Evolutionary conservation across 2,329 filamentous ascomycete species (phyloP).

Genomic region (Tolypocladium amazonense): DNA sequence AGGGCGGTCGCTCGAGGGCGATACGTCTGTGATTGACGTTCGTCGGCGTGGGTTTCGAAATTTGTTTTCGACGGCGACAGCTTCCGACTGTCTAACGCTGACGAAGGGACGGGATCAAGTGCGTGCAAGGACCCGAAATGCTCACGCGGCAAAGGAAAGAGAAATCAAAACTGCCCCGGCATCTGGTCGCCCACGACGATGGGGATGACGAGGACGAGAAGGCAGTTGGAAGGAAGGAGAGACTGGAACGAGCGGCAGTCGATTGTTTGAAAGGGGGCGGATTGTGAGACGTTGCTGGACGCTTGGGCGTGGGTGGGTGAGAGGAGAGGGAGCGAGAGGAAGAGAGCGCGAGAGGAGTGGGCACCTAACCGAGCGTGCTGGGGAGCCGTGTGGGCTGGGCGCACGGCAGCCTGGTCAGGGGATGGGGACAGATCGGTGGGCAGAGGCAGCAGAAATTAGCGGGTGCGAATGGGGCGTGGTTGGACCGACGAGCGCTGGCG

Average conservation of each 20-base stretch:
- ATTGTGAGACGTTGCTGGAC: constrained; percentile 12
- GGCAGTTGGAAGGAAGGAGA: constrained; percentile 21
- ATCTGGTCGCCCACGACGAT: not conserved
- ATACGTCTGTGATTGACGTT: not conserved
- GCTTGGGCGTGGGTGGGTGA: constrained; percentile 7
- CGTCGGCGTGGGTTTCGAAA: not conserved
- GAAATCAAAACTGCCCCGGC: not conserved
- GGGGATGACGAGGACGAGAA: constrained; percentile 2
- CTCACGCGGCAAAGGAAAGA: not conserved
- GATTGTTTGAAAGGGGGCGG: constrained; percentile 29
- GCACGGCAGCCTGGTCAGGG: not conserved
- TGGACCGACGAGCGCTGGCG: not conserved
- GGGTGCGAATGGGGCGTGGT: not conserved
- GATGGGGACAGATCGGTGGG: not conserved
- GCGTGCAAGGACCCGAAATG: not conserved
- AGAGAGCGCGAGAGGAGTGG: constrained; percentile 1
- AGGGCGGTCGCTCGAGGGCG: not conserved
- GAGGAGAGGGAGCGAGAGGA: constrained; percentile 3
- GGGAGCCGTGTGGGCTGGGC: not conserved
- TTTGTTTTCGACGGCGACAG: not conserved
- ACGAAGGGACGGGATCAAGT: not conserved
- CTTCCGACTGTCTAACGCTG: not conserved
- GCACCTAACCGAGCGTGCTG: not conserved
- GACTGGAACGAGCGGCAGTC: constrained; percentile 28
- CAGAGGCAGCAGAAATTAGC: not conserved